Conservation (phyloP, 2,329 filamentous ascomycete genomes). For the Scopulariopsis brevicaulis region DNA sequence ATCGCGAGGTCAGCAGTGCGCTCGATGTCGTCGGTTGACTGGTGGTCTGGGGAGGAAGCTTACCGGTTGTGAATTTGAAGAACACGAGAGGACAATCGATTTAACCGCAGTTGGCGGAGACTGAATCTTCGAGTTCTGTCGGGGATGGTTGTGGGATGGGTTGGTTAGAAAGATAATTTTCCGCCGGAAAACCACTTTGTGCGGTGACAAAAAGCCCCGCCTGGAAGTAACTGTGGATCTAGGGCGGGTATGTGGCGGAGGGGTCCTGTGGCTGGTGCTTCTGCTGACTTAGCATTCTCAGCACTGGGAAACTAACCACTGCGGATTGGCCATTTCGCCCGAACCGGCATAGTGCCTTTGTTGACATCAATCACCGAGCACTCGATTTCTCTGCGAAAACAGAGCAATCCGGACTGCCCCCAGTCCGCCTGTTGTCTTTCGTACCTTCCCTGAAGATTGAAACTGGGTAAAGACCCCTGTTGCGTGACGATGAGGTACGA, state of each 20-base stretch:
- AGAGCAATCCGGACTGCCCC: too few species aligned
- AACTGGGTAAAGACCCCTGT: too few species aligned
- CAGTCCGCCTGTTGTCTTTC: too few species aligned
- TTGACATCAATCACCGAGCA: neutral
- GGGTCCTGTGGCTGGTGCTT: neutral
- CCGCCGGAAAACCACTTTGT: slow-evolving; percentile 1
- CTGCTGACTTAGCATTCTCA: neutral
- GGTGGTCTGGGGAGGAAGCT: neutral
- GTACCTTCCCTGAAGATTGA: too few species aligned
- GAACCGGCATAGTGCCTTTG: neutral
- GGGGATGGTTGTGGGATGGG: slow-evolving; percentile 9
- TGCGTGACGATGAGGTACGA: too few species aligned
- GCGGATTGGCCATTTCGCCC: neutral
- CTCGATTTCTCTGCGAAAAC: too few species aligned
- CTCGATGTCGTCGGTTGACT: neutral
- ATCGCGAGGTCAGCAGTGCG: neutral
- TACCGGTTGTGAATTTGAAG: slow-evolving; percentile 18
- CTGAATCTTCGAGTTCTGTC: slow-evolving; percentile 92
- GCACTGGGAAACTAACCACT: neutral
- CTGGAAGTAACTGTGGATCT: neutral
- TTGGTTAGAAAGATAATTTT: slow-evolving; percentile 4
- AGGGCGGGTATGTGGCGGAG: neutral
- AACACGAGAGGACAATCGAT: slow-evolving; percentile 98
- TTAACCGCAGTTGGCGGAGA: slow-evolving; percentile 99
- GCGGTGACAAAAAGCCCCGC: slow-evolving; percentile 4